Percentiles rank a stretch among this genome's conserved stretches.
These are phyloP conservation scores for Arctostaphylos glauca DNA, from an alignment of 148 eudicot genomes.

Conservation along the genomic window DNA sequence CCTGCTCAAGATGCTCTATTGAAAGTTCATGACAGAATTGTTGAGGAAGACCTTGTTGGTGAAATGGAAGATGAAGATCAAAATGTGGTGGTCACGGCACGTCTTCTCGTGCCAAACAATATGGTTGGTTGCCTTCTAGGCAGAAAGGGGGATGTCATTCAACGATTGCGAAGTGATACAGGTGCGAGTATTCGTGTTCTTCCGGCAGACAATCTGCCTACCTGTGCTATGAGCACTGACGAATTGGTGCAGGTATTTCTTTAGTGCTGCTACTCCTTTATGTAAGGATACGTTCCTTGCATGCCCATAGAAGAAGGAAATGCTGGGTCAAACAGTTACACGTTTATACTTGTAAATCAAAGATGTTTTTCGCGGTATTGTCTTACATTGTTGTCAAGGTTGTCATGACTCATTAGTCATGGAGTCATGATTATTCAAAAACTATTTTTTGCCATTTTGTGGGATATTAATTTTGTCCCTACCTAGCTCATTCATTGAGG, in stretches of 20 bases:
- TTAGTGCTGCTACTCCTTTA: constrained; percentile 5
- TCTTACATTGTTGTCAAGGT: constrained; percentile 29
- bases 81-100: constrained; percentile 46
- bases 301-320: not conserved
- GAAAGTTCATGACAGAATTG: constrained; percentile 68
- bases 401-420: not conserved
- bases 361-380: not conserved
- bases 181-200: constrained; percentile 76
- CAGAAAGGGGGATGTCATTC: constrained; percentile 76
- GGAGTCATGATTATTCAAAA: not conserved
- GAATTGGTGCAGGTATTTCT: constrained; percentile 69
- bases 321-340: constrained; percentile 1
- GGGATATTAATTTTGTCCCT: not conserved
- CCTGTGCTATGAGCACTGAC: constrained; percentile 62
- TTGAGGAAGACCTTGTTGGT: constrained; percentile 56
- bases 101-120: constrained; percentile 73
- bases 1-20: constrained; percentile 77
- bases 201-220: constrained; percentile 67
- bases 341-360: not conserved
- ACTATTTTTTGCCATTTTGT: not conserved
- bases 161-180: constrained; percentile 67
- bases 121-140: constrained; percentile 75
- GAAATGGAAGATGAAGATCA: constrained; percentile 38
- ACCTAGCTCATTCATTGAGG: not conserved
- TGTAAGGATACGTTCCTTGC: not conserved